These are phyloP conservation scores for Casuarina equisetifolia DNA, from an alignment of 306 rosid genomes.

Conservation along the genomic window DNA sequence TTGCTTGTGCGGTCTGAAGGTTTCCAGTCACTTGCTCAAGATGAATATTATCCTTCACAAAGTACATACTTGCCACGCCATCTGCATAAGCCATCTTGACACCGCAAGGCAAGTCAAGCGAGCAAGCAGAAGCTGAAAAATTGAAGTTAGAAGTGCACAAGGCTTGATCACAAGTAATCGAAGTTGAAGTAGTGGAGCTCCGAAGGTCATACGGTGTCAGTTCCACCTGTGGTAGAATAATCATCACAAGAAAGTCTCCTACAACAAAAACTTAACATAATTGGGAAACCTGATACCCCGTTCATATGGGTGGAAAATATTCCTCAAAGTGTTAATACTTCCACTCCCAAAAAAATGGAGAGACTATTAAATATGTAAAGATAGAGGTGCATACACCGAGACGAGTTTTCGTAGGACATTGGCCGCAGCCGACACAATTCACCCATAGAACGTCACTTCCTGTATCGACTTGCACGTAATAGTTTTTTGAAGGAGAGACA, in stretches of 20 bases:
- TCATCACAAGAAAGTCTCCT: constrained; percentile 28
- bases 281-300: constrained; percentile 11
- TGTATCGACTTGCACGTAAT: constrained; percentile 88
- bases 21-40: constrained; percentile 53
- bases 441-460: constrained; percentile 97
- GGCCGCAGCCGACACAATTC: constrained; percentile 65
- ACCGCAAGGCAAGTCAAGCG: constrained; percentile 45
- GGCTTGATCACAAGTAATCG: constrained; percentile 56
- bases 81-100: constrained; percentile 77
- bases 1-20: constrained; percentile 33
- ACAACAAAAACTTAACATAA: constrained; percentile 18
- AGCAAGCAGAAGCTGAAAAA: constrained; percentile 60
- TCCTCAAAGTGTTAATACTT: background rate
- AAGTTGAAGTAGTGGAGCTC: constrained; percentile 50
- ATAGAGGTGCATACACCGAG: constrained; percentile 61
- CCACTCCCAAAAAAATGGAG: background rate
- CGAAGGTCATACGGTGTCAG: constrained; percentile 57
- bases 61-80: constrained; percentile 67
- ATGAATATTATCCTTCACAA: constrained; percentile 62
- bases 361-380: constrained; percentile 4
- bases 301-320: background rate
- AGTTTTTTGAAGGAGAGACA: constrained; percentile 76
- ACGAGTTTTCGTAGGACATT: constrained; percentile 64
- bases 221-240: constrained; percentile 56
- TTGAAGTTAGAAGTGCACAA: constrained; percentile 62